Evolutionary conservation across 306 rosid species (phyloP).

Genomic region (Rosa lucieae): DNA sequence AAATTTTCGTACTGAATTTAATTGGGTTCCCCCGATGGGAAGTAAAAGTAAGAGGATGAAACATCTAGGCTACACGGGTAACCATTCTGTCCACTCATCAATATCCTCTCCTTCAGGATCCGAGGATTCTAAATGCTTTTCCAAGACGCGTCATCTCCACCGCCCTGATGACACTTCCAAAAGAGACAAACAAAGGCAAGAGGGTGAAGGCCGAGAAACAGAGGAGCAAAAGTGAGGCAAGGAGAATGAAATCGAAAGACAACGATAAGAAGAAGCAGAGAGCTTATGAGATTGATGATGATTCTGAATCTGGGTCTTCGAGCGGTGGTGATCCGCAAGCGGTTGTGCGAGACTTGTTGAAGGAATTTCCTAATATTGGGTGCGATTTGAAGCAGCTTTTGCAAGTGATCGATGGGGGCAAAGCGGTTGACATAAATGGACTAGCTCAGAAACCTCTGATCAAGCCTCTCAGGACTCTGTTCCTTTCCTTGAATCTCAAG

Average conservation of each 20-base stretch:
- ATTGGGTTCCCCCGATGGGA: too few species aligned
- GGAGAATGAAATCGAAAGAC: conserved; percentile 37
- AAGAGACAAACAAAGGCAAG: conserved; percentile 40
- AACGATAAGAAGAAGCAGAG: conserved; percentile 38
- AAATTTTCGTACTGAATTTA: too few species aligned
- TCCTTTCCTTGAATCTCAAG: conserved; percentile 61
- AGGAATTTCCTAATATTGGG: conserved; percentile 62
- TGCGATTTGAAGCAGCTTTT: conserved; percentile 73
- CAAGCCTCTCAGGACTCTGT: conserved; percentile 66
- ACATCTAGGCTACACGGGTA: too few species aligned
- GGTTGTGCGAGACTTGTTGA: conserved; percentile 46
- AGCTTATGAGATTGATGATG: conserved; percentile 35
- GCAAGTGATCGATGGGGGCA: conserved; percentile 83
- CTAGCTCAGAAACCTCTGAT: conserved; percentile 59
- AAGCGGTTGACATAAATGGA: conserved; percentile 88
- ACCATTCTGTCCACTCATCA: too few species aligned
- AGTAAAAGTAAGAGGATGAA: too few species aligned
- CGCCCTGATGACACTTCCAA: conserved; percentile 43
- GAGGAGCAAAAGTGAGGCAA: conserved; percentile 33
- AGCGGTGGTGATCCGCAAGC: conserved; percentile 46
- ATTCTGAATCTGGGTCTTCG: conserved; percentile 28
- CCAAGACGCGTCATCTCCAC: conserved; percentile 32
- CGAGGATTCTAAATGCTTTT: too few species aligned
- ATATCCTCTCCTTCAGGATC: too few species aligned
- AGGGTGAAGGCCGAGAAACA: conserved; percentile 3